Evolutionary conservation across 164 flowering plant genomes (phyloP), one percentile per base, ranked within the genome.

Genomic region (Vitis riparia): DNA sequence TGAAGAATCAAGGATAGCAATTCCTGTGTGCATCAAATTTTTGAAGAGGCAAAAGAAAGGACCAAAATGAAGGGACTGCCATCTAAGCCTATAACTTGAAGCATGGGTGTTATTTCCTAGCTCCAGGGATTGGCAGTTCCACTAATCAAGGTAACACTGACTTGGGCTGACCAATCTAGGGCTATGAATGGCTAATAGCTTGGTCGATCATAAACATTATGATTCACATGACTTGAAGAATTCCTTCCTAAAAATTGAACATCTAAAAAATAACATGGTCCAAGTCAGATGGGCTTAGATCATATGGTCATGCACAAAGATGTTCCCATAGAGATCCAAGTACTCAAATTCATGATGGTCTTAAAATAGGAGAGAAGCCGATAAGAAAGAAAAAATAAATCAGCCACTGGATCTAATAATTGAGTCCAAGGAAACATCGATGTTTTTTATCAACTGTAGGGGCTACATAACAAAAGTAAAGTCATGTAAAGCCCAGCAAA

Each of bases 1-100:
- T 9, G 27, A 57, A 12, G 16, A 27, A 65, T 48, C 75, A 85
- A 84, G 89, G 84, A 81, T 59, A 48, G 48, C 71, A 71, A 17
- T 50, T 30, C 55, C 16, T 30, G 16, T 48, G 30, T n/a, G 65
- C 8, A 48, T 19, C 52, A 61, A 68, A 3, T 37, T 37, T 37
- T 15, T 10, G 10, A 16, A 30, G 44, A 55, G 51, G 15, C 13
- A n/a, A 48, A 47, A 19, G 19, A 48, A 59, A 62, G 53, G 55
- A 2, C 9, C 13, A 55, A 64, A 49, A 13, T 9, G n/a, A 2
- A 57, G 55, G 2, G 12, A 47, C 19, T 61, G 37, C 19, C 50
- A 30, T 30, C 44, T 9, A 1, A 37, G 16, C 30, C 30, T 19
- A 27, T 17, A 17, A 27, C 62, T 11, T 27, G 13, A 61, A 29